Evolutionary conservation across 2,329 filamentous ascomycete genomes (phyloP).

Genomic region (Biscogniauxia marginata): DNA sequence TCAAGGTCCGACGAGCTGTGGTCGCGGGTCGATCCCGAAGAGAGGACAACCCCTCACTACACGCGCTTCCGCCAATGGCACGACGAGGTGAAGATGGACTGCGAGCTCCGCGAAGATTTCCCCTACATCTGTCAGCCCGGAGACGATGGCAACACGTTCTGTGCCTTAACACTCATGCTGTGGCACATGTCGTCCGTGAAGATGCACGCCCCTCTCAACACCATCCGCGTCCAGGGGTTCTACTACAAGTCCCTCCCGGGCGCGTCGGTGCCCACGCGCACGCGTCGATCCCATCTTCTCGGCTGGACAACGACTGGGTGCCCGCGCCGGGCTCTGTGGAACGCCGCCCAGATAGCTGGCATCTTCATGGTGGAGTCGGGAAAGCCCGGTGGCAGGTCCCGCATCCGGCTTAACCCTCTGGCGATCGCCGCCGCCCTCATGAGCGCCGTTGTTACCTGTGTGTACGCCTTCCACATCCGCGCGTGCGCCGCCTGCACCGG

Average conservation of each 20-base stretch:
- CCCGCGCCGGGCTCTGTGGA: conserved; percentile 13
- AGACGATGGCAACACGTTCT: background rate
- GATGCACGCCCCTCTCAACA: conserved; percentile 14
- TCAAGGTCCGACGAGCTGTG: conserved; percentile 19
- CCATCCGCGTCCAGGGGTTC: conserved; percentile 11
- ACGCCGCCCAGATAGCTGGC: conserved; percentile 14
- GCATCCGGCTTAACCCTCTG: conserved; percentile 12
- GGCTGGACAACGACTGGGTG: conserved; percentile 11
- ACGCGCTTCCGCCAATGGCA: conserved; percentile 6
- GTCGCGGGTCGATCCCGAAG: background rate
- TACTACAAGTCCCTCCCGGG: conserved; percentile 18
- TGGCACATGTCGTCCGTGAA: conserved; percentile 12
- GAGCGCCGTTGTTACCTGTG: conserved; percentile 17
- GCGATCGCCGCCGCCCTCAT: conserved; percentile 14
- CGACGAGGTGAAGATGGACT: conserved; percentile 8
- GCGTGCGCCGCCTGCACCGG: conserved; percentile 1
- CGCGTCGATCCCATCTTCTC: conserved; percentile 10
- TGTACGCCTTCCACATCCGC: conserved; percentile 9
- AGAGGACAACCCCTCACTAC: conserved; percentile 2
- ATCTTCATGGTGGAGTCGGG: conserved; percentile 12
- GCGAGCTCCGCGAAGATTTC: conserved; percentile 1
- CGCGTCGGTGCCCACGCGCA: conserved; percentile 8
- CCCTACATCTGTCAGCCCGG: background rate
- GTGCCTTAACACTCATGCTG: background rate
- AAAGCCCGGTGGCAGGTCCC: background rate